These are phyloP conservation scores for Neurospora sublineolata DNA, from an alignment of 495 filamentous ascomycete genomes.

Conservation along the genomic window DNA sequence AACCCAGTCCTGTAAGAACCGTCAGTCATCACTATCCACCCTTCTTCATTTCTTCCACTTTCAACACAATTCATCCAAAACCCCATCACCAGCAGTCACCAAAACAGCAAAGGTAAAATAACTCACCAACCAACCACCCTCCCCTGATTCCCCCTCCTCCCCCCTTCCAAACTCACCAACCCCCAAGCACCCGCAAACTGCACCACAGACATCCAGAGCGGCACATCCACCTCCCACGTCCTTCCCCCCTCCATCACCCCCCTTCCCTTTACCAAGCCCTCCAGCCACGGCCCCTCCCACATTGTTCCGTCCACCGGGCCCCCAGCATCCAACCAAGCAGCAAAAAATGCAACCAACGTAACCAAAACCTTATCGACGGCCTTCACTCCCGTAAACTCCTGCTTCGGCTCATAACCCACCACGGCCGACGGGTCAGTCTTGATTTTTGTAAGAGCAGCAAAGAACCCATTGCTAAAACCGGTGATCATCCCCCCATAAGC, in stretches of 20 bases:
- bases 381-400: conserved; percentile 39
- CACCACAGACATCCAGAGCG: conserved; percentile 39
- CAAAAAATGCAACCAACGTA: conserved; percentile 43
- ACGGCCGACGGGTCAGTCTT: background rate
- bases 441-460: background rate
- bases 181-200: conserved; percentile 47
- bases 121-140: conserved; percentile 42
- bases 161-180: conserved; percentile 43
- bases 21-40: background rate
- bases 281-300: background rate
- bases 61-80: background rate
- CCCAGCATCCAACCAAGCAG: conserved; percentile 33
- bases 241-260: conserved; percentile 18
- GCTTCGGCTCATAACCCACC: background rate
- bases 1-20: conserved; percentile 27
- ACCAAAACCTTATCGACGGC: conserved; percentile 37
- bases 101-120: background rate
- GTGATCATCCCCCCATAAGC: background rate
- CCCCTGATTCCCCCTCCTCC: conserved; percentile 42
- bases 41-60: background rate
- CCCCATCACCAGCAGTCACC: background rate
- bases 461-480: background rate
- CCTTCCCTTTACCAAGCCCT: background rate
- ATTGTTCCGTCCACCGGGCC: background rate
- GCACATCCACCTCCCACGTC: conserved; percentile 31